These are phyloP conservation scores for Anthostomella pinea DNA, from an alignment of 2,329 filamentous ascomycete species.

Conservation along the genomic window DNA sequence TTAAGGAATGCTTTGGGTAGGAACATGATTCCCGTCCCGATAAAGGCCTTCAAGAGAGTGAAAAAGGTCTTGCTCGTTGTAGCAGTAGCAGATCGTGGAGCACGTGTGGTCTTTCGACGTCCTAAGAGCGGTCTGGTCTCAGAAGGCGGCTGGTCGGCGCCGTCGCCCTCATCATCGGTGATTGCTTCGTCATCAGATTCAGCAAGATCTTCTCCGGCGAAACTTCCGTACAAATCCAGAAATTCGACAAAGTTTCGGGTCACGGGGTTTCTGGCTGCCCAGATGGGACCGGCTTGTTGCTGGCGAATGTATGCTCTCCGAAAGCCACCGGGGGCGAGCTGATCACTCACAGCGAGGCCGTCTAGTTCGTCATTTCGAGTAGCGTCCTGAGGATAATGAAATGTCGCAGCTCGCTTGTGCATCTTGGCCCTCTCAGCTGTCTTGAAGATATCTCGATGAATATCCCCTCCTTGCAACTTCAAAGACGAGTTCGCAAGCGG, in stretches of 20 bases:
- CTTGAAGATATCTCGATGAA: constrained; percentile 75
- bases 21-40: constrained; percentile 81
- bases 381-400: constrained; percentile 57
- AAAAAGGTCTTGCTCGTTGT: constrained; percentile 73
- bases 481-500: constrained; percentile 60
- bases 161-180: constrained; percentile 42
- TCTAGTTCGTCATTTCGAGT: constrained; percentile 32
- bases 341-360: constrained; percentile 30
- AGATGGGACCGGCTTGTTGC: constrained; percentile 33
- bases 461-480: constrained; percentile 71
- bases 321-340: constrained; percentile 45
- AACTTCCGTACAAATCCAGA: constrained; percentile 71
- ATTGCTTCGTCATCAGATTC: constrained; percentile 60
- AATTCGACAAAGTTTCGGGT: constrained; percentile 73
- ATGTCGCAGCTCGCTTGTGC: constrained; percentile 61
- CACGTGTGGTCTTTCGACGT: constrained; percentile 50
- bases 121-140: constrained; percentile 63
- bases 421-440: constrained; percentile 58
- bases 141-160: constrained; percentile 31
- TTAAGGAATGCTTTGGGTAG: constrained; percentile 74
- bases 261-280: constrained; percentile 50
- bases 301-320: constrained; percentile 45
- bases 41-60: constrained; percentile 73
- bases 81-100: constrained; percentile 55
- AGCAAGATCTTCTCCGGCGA: constrained; percentile 69